Evolutionary conservation across 257 asterid genomes (phyloP).

Genomic region (Fraxinus excelsior): DNA sequence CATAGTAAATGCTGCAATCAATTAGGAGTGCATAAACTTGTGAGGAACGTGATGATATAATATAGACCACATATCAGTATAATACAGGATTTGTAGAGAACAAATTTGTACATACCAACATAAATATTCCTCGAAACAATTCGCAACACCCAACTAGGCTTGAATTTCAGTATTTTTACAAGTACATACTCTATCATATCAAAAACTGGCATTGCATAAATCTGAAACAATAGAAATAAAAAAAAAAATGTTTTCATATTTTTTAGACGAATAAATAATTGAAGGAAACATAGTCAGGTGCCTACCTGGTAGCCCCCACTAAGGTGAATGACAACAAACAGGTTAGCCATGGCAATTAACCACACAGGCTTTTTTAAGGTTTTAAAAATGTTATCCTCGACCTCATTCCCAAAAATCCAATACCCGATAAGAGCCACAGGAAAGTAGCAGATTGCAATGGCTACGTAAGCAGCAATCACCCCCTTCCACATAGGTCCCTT

Average conservation of each 20-base stretch:
- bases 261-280: too few relatives aligned
- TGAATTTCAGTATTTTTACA: constrained; percentile 15
- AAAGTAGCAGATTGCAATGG: constrained; percentile 41
- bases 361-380: constrained; percentile 31
- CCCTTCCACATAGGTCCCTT: constrained; percentile 52
- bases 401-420: constrained; percentile 36
- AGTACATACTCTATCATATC: constrained; percentile 29
- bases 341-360: constrained; percentile 41
- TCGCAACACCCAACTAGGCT: constrained; percentile 19
- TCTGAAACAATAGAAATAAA: constrained; percentile 2
- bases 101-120: constrained; percentile 20
- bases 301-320: constrained; percentile 44
- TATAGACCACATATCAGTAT: not conserved
- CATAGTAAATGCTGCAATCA: constrained; percentile 25
- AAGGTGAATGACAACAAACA: constrained; percentile 42
- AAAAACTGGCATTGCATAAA: constrained; percentile 36
- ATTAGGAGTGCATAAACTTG: not conserved
- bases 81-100: not conserved
- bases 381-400: constrained; percentile 35
- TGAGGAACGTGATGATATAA: not conserved
- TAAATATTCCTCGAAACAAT: not conserved
- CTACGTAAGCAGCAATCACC: constrained; percentile 32
- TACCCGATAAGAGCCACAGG: constrained; percentile 45
- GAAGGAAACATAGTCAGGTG: not conserved
- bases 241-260: too few relatives aligned